Base-by-base conservation (phyloP, 495 filamentous ascomycete species). In the Jackrogersella multiformis region DNA sequence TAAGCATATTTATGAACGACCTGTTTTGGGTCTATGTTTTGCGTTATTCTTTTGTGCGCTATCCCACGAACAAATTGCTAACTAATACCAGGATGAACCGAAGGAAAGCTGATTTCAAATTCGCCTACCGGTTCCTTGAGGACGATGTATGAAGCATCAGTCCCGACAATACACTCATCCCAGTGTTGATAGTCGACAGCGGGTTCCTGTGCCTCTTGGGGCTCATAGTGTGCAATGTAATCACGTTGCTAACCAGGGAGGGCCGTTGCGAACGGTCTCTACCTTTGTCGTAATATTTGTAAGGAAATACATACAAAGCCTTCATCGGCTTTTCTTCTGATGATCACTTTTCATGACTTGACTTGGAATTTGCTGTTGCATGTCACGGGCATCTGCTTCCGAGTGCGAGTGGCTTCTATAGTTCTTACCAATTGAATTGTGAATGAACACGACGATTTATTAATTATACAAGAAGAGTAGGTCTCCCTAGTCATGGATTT, bases 51-150 rank as follows among this genome's bases (percentile, higher is more conserved):
- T 35, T 26, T 42, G 56, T 58, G 30, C 18, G 5, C 24, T 15
- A 34, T 16, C 24, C 45, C 34, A 20, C 20, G 21, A 36, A 41
- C 20, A 20, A 41, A 34, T 61, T 42, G 45, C 65, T 74, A 64
- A 72, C 46, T 59, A n/a, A 51, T 52, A 18, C 1, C 74, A 99
- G 95, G 95, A 99, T 99, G 95, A 99, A 98, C 78, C 91, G 95
- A 64, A 84, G 95, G 72, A 99, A 99, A 84, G 93, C 91, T 35
- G 95, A 99, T 76, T 99, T 99, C 81, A 95, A 96, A 79, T 99
- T 99, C 75, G 89, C 92, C 41, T 99, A 99, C 83, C 96, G 97
- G 79, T 99, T 93, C 80, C 82, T 96, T 60, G 93, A 96, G 76
- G 93, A 97, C 77, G 93, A 96, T 72, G 81, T 96, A 83, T 95